These are phyloP conservation scores for Debaryomyces castellii DNA, from an alignment of 805 yeast species.

Conservation along the genomic window DNA sequence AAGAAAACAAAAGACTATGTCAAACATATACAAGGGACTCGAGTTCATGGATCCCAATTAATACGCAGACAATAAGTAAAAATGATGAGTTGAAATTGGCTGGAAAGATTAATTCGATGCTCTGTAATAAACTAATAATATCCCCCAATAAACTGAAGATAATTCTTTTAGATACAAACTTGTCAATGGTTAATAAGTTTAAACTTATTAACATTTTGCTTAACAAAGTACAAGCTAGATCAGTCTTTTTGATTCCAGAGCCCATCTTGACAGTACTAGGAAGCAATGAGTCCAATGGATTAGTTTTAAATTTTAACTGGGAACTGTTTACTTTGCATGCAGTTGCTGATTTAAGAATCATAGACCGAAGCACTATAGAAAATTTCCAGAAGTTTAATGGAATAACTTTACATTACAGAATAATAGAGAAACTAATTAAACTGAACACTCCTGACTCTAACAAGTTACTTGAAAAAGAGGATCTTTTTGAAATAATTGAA, in stretches of 20 bases:
- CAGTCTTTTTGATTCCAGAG: constrained; percentile 21
- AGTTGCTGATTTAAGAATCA: constrained; percentile 24
- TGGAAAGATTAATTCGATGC: not conserved
- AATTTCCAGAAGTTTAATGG: constrained; percentile 11
- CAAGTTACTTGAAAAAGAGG: constrained; percentile 5
- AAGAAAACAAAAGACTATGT: constrained; percentile 3
- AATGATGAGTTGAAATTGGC: constrained; percentile 4
- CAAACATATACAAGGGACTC: constrained; percentile 9
- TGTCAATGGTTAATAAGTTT: constrained; percentile 14
- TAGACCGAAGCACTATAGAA: constrained; percentile 3
- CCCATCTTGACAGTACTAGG: constrained; percentile 20
- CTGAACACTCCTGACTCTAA: constrained; percentile 9
- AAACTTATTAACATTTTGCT: constrained; percentile 19
- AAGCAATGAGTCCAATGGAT: constrained; percentile 18
- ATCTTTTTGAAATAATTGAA: constrained; percentile 17
- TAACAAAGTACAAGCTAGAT: constrained; percentile 19
- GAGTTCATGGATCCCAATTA: constrained; percentile 4
- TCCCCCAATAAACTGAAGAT: constrained; percentile 20
- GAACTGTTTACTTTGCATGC: constrained; percentile 13
- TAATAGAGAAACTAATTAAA: constrained; percentile 12
- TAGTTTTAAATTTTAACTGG: constrained; percentile 33
- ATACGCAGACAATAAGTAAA: not conserved
- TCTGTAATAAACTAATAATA: constrained; percentile 9
- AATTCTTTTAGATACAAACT: constrained; percentile 17
- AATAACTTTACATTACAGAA: constrained; percentile 16